Evolutionary conservation across 805 yeast genomes (phyloP).

Genomic region (Ogataea henricii): DNA sequence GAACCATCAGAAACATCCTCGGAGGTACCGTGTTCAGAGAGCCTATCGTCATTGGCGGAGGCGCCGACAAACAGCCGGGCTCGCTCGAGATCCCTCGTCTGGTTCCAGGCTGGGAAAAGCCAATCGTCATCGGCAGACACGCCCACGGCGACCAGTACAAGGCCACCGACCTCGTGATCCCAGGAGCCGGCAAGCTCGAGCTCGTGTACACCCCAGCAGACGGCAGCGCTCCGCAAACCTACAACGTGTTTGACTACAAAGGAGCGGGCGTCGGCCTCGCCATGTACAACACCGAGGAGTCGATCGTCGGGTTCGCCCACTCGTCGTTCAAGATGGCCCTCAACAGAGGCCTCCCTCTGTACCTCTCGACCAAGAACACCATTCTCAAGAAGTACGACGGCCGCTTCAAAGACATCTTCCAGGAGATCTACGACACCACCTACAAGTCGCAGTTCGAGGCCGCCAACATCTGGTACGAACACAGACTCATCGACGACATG

Average conservation of each 20-base stretch:
- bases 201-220: constrained; percentile 65
- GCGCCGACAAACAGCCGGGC: constrained; percentile 25
- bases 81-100: constrained; percentile 64
- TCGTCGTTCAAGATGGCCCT: constrained; percentile 77
- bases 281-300: constrained; percentile 82
- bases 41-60: constrained; percentile 69
- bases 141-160: constrained; percentile 86
- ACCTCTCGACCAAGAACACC: constrained; percentile 75
- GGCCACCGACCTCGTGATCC: constrained; percentile 71
- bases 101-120: constrained; percentile 79
- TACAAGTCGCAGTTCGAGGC: constrained; percentile 61
- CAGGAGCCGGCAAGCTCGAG: constrained; percentile 67
- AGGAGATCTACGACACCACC: constrained; percentile 58
- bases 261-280: constrained; percentile 76
- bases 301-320: constrained; percentile 76
- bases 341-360: constrained; percentile 61
- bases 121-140: constrained; percentile 83
- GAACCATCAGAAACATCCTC: constrained; percentile 77
- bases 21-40: constrained; percentile 87
- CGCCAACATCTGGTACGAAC: constrained; percentile 71
- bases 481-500: constrained; percentile 84
- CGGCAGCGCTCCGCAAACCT: constrained; percentile 50
- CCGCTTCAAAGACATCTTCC: constrained; percentile 78
- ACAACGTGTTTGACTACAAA: constrained; percentile 62
- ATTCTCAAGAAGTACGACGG: constrained; percentile 83